Conservation (phyloP, 2,329 filamentous ascomycete species). For the Acarospora socialis region DNA sequence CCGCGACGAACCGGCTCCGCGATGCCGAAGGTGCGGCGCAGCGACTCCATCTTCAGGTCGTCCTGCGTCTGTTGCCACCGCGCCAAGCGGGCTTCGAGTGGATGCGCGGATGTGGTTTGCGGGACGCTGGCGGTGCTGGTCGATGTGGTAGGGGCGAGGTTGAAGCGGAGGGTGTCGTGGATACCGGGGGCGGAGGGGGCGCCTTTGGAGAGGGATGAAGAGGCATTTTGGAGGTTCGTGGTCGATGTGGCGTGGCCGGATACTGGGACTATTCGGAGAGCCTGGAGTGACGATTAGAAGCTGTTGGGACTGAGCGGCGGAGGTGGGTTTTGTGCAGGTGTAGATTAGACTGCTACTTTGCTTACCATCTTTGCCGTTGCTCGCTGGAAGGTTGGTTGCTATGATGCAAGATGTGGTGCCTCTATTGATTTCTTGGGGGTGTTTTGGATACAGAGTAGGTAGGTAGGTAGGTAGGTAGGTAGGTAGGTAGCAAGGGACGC, state of each 20-base stretch:
- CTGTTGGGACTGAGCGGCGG: too few species aligned
- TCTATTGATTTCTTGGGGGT: too few species aligned
- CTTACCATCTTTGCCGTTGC: too few species aligned
- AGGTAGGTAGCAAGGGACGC: too few species aligned
- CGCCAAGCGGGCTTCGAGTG: constrained; percentile 77
- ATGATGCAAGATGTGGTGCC: too few species aligned
- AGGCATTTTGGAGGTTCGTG: constrained; percentile 48
- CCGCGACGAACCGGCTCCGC: constrained; percentile 81
- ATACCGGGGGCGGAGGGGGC: constrained; percentile 87
- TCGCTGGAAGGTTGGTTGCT: too few species aligned
- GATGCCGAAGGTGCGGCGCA: constrained; percentile 79
- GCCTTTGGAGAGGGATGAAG: constrained; percentile 41
- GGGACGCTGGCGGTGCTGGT: constrained; percentile 26
- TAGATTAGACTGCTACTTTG: too few species aligned
- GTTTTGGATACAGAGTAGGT: too few species aligned
- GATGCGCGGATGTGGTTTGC: constrained; percentile 57
- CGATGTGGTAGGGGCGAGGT: constrained; percentile 38
- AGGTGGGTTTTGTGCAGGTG: too few species aligned
- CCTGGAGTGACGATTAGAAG: constrained; percentile 39
- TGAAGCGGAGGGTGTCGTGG: constrained; percentile 81
- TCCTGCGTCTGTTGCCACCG: constrained; percentile 88
- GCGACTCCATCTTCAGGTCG: constrained; percentile 68
- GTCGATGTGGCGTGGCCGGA: constrained; percentile 51
- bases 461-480: too few species aligned
- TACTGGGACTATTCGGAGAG: constrained; percentile 76